Evolutionary conservation across 345 rosid genomes (phyloP), one percentile per base, ranked within the genome.

Genomic region (Aurinia saxatilis): DNA sequence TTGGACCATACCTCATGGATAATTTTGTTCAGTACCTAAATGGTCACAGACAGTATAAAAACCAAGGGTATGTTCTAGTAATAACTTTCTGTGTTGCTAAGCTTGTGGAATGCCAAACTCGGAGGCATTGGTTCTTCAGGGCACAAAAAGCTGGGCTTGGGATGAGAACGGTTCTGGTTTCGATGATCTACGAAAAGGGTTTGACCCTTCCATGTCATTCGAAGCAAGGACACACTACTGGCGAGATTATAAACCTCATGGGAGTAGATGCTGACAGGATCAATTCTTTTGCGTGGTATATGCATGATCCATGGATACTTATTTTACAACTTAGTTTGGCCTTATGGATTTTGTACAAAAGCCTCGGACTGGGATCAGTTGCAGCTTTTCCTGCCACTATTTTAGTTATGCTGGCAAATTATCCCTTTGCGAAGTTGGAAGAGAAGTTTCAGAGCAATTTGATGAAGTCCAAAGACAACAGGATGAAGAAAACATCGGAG

Each of bases 401-500:
- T 21, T 11, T 81, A 15, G 74, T 73, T 33, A 77, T 82, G 76
- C 48, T 89, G 42, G 75, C 63, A 10, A 84, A 76, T 50, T 47
- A 65, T 6, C 96, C 96, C 10, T 73, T 89, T 31, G 84, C 78
- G 4, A 78, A 50, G 38, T 2, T 77, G 65, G 72, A 73, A 47
- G 80, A 81, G 63, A 82, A 63, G 33, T 84, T 63, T 41, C 96
- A 82, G 50, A 36, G 59, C 10, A 69, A 72, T 53, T 56, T 86
- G 51, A 86, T 86, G 91, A 21, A 71, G 46, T 70, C 84, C 10
- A 81, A 84, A 62, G 96, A 89, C 50, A 65, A 65, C 38, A 65
- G 87, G 62, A 78, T 84, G 75, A 79, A 77, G 61, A 75, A 79
- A 29, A 84, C 88, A 46, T 75, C 93, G 9, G 96, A 89, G 74